Evolutionary conservation across 495 filamentous ascomycete species (phyloP), one percentile per base, ranked within the genome.

Genomic region (Xanthoparmelia taractica): DNA sequence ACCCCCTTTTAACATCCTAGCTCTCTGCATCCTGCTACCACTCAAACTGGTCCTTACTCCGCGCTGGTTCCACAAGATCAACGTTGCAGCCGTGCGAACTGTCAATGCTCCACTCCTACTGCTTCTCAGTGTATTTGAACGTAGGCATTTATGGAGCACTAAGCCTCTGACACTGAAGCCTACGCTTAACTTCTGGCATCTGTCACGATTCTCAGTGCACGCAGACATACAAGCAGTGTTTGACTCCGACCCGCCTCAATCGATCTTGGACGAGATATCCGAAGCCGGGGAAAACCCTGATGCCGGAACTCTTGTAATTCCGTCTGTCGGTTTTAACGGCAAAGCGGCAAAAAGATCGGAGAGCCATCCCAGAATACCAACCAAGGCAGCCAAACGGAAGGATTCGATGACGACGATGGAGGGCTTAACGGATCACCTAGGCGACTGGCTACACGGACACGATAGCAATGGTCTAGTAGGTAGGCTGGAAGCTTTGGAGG

Each of bases 31-130:
- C 40, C 75, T 89, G 29, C 75, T 87, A 8, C 87, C 87, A 1
- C 77, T 90, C 57, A 88, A 87, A 61, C 82, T 83, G 65, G 65
- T 84, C 13, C 76, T 87, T 57, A 79, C 81, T 1, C 82, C 85
- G 2, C 83, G 87, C 40, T 89, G 86, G 86, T 89, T 89, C 66
- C 87, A 90, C 74, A 90, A 89, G 69, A 82, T 89, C 63, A 88
- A 90, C 68, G 84, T 90, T 55, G 76, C 80, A 57, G 77, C 77
- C 15, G 82, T 89, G 18, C 83, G 86, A 38, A 63, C 80, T 13
- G 75, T 87, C 69, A 90, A 90, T 67, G 75, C 84, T 2, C 87
- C 87, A 1, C 68, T 90, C 8, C 76, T 90, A 0, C 76, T 88
- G 38, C 34, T 82, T 61, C 83, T 90, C 62, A 78, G 79, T 37